Percentiles rank a stretch among this genome's conserved stretches.
Conservation (phyloP, 306 rosid species). For the Lathyrus aphaca region DNA sequence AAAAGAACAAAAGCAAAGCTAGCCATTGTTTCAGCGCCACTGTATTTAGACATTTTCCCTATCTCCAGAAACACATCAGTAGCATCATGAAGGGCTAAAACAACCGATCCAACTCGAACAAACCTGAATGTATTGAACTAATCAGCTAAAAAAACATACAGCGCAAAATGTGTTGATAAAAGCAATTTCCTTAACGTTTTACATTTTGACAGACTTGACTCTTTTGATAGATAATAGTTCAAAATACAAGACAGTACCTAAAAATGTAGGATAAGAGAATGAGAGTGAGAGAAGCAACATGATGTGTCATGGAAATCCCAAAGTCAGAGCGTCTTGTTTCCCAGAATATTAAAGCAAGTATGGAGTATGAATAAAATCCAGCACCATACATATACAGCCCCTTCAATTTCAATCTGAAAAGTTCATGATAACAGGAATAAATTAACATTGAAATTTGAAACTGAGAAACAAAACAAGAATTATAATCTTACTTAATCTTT, state of each 20-base stretch:
- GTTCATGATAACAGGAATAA: constrained; percentile 32
- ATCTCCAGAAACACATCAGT: constrained; percentile 88
- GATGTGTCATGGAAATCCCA: constrained; percentile 92
- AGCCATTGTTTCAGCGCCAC: constrained; percentile 75
- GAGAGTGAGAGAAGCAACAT: constrained; percentile 80
- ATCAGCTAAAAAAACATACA: constrained; percentile 27
- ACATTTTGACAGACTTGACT: no score
- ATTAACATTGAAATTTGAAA: constrained; percentile 10
- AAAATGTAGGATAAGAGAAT: constrained; percentile 75
- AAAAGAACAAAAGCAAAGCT: constrained; percentile 82
- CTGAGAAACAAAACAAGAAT: constrained; percentile 27
- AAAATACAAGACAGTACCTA: constrained; percentile 53
- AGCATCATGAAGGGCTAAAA: constrained; percentile 97
- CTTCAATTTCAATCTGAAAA: constrained; percentile 91
- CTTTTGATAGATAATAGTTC: no score
- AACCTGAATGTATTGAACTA: constrained; percentile 63
- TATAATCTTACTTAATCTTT: constrained; percentile 70
- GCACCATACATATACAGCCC: constrained; percentile 83
- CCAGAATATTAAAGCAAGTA: constrained; percentile 94
- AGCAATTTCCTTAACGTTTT: not conserved
- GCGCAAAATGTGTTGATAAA: constrained; percentile 9
- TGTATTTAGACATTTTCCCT: constrained; percentile 94
- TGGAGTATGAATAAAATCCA: constrained; percentile 91
- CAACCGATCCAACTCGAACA: constrained; percentile 85
- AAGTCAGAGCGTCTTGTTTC: constrained; percentile 95